Conservation (phyloP, 2,329 filamentous ascomycete genomes). For the Sclerotinia minor region DNA sequence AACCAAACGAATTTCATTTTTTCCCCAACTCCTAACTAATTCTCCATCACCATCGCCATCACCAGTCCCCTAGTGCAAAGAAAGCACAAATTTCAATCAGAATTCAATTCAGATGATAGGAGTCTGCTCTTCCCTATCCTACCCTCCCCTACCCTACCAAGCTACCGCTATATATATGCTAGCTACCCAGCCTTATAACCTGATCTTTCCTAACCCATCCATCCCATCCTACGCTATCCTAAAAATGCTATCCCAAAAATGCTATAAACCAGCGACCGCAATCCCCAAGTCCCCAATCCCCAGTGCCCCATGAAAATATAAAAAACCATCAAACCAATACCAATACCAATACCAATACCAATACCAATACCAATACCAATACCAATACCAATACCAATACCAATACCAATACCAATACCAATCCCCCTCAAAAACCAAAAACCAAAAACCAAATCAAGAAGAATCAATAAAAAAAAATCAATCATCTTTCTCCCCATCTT, state of each 20-base stretch:
- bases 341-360: too few species aligned
- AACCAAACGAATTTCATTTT: not conserved
- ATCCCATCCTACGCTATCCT: not conserved
- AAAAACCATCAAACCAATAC: too few species aligned
- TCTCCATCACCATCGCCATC: not conserved
- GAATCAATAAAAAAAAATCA: not conserved
- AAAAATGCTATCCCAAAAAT: too few species aligned
- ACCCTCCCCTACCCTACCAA: constrained; percentile 1
- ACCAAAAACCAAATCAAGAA: too few species aligned
- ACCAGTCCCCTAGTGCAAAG: not conserved
- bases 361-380: too few species aligned
- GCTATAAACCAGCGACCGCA: too few species aligned
- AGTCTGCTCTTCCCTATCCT: not conserved
- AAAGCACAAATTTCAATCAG: not conserved
- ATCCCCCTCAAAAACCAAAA: too few species aligned
- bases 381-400: too few species aligned
- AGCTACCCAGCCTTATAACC: not conserved
- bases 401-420: not conserved
- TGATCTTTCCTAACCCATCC: not conserved
- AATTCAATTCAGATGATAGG: not conserved
- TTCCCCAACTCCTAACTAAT: not conserved
- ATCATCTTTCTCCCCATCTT: not conserved
- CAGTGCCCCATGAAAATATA: too few species aligned
- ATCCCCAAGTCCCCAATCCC: too few species aligned
- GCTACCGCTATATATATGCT: constrained; percentile 1